Percentiles rank a stretch among this genome's conserved stretches.
Conservation (phyloP, 1,284 basidiomycete genomes). For the Malassezia restricta region DNA sequence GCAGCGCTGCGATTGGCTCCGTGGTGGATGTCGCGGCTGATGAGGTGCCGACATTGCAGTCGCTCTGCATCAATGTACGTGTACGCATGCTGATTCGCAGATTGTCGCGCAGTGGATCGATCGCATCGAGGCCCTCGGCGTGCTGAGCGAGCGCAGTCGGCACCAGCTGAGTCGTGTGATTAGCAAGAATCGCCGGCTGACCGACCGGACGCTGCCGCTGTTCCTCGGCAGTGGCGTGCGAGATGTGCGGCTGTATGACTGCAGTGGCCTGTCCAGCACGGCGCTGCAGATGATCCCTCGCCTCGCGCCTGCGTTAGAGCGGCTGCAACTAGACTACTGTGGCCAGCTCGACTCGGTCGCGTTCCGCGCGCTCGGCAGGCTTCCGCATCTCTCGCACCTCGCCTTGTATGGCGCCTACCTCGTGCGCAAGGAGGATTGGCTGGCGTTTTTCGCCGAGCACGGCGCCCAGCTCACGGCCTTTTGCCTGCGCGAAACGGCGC, state of each 20-base stretch:
- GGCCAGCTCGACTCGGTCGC: constrained; percentile 67
- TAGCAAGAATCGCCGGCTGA: constrained; percentile 73
- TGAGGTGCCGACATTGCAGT: constrained; percentile 58
- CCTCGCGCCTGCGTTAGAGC: constrained; percentile 31
- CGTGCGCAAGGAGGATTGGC: constrained; percentile 65
- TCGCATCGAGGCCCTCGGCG: constrained; percentile 76
- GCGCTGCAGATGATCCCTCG: constrained; percentile 28
- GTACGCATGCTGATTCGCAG: constrained; percentile 47
- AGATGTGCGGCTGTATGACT: constrained; percentile 71
- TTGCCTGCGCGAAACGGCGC: constrained; percentile 63
- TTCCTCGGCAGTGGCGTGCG: constrained; percentile 68
- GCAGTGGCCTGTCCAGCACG: constrained; percentile 51
- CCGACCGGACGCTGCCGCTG: constrained; percentile 58
- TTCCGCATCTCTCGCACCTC: constrained; percentile 59
- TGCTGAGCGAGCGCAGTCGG: constrained; percentile 56
- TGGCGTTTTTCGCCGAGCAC: constrained; percentile 59
- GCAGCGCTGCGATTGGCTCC: constrained; percentile 1
- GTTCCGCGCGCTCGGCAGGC: constrained; percentile 53
- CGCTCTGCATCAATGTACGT: constrained; percentile 58
- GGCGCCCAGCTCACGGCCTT: constrained; percentile 58
- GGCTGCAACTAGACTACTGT: constrained; percentile 66
- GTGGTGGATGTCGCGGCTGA: background rate
- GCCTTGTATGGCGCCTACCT: constrained; percentile 83
- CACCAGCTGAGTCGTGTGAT: constrained; percentile 51
- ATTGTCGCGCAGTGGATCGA: constrained; percentile 75